Evolutionary conservation across 306 rosid species (phyloP).

Genomic region (Myrica gale): DNA sequence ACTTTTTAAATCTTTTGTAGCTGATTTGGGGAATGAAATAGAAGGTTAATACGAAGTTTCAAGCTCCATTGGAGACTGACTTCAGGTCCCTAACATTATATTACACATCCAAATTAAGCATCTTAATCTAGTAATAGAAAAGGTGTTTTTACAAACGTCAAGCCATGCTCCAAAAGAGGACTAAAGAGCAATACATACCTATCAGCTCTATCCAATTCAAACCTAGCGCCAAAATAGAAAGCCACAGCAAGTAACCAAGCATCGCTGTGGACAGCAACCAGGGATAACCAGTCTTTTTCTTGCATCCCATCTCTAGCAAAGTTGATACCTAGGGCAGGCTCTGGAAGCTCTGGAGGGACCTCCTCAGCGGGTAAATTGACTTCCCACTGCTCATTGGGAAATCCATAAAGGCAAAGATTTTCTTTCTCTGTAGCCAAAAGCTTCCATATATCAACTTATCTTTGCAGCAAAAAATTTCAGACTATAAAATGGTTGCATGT

Average conservation of each 20-base stretch:
- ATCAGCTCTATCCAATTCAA: constrained; percentile 62
- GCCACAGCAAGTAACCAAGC: constrained; percentile 72
- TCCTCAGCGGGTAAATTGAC: constrained; percentile 66
- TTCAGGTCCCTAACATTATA: neutral
- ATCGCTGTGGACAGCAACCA: constrained; percentile 77
- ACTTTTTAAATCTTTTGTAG: neutral
- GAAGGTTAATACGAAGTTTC: neutral
- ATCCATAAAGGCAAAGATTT: constrained; percentile 78
- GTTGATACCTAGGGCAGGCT: constrained; percentile 75
- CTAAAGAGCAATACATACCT: constrained; percentile 42
- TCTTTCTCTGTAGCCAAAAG: constrained; percentile 54
- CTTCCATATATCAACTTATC: neutral
- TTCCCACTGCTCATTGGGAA: constrained; percentile 69
- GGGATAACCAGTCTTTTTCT: constrained; percentile 64
- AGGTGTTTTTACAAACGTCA: neutral
- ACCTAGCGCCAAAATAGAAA: constrained; percentile 60
- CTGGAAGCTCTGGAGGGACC: constrained; percentile 76
- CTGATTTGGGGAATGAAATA: neutral
- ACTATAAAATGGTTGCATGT: neutral
- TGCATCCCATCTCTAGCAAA: constrained; percentile 65
- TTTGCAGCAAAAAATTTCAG: neutral
- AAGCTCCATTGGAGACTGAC: neutral
- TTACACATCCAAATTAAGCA: constrained; percentile 4
- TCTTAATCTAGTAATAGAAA: neutral
- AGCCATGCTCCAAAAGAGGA: constrained; percentile 5